A percentile compares a stretch with the other conserved stretches of the same genome.
Conservation (phyloP, 2,329 filamentous ascomycete species). For the Neopestalotiopsis sp. region DNA sequence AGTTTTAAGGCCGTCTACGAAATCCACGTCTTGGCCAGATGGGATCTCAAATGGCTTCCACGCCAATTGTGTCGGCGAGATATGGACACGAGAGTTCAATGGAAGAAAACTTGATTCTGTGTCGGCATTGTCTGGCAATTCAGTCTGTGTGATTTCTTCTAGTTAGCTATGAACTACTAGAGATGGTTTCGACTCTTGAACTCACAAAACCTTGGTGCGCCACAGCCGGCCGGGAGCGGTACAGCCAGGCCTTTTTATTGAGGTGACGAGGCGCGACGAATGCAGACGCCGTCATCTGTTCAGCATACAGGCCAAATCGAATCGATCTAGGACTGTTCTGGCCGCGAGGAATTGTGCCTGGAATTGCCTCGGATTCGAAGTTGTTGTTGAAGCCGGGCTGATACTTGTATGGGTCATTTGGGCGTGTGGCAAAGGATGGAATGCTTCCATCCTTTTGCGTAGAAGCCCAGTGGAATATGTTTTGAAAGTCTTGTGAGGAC, state of each 20-base stretch:
- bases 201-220: constrained; percentile 30
- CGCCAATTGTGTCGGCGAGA: constrained; percentile 49
- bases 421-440: constrained; percentile 52
- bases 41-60: constrained; percentile 50
- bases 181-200: background rate
- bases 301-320: constrained; percentile 47
- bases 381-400: constrained; percentile 60
- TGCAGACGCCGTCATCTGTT: constrained; percentile 51
- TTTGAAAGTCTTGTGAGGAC: constrained; percentile 46
- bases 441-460: constrained; percentile 62
- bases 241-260: constrained; percentile 41
- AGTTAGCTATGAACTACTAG: background rate
- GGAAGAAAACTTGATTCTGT: constrained; percentile 50
- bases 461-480: constrained; percentile 62
- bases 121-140: constrained; percentile 36
- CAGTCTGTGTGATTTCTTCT: constrained; percentile 8
- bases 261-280: constrained; percentile 37
- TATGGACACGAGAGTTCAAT: constrained; percentile 49
- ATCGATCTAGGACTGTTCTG: constrained; percentile 51
- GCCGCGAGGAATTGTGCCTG: constrained; percentile 50
- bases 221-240: constrained; percentile 38
- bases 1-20: constrained; percentile 52
- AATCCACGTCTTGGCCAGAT: constrained; percentile 44
- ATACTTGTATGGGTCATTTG: constrained; percentile 53
- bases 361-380: constrained; percentile 50